Evolutionary conservation across 306 rosid species (phyloP).

Genomic region (Inga leiocalycina): DNA sequence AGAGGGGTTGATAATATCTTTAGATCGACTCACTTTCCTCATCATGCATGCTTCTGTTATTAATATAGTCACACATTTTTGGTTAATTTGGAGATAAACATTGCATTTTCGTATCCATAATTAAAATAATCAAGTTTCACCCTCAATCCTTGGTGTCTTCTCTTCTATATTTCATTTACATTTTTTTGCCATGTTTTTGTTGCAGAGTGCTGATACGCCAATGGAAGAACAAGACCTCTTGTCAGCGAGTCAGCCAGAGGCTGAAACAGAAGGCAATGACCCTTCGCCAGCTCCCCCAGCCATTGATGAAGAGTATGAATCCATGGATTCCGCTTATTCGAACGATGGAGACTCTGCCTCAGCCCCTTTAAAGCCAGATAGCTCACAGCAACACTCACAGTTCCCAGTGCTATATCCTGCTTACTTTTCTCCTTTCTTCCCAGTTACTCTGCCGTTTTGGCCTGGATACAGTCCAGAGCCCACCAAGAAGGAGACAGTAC

Average conservation of each 20-base stretch:
- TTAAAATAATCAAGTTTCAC: constrained; percentile 6
- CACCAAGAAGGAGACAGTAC: constrained; percentile 56
- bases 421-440: constrained; percentile 68
- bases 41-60: background rate
- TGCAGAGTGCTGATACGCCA: constrained; percentile 69
- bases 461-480: constrained; percentile 66
- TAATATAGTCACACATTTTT: background rate
- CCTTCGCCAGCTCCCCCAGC: constrained; percentile 78
- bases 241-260: constrained; percentile 48
- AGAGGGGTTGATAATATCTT: constrained; percentile 1
- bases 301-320: constrained; percentile 89
- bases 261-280: constrained; percentile 65
- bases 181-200: constrained; percentile 36
- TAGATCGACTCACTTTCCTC: background rate
- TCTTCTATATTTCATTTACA: constrained; percentile 14
- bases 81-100: constrained; percentile 20
- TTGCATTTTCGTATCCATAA: constrained; percentile 18
- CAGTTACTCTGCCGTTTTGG: constrained; percentile 73
- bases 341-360: constrained; percentile 76
- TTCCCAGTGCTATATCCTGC: constrained; percentile 74
- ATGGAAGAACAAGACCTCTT: constrained; percentile 71
- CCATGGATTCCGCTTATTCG: constrained; percentile 90
- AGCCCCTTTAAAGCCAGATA: constrained; percentile 54
- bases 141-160: constrained; percentile 8
- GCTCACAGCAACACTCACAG: constrained; percentile 43